Percentiles rank a stretch among this genome's conserved stretches.
Conservation (phyloP, 2,329 filamentous ascomycete genomes). For the Xylaria sp. region DNA sequence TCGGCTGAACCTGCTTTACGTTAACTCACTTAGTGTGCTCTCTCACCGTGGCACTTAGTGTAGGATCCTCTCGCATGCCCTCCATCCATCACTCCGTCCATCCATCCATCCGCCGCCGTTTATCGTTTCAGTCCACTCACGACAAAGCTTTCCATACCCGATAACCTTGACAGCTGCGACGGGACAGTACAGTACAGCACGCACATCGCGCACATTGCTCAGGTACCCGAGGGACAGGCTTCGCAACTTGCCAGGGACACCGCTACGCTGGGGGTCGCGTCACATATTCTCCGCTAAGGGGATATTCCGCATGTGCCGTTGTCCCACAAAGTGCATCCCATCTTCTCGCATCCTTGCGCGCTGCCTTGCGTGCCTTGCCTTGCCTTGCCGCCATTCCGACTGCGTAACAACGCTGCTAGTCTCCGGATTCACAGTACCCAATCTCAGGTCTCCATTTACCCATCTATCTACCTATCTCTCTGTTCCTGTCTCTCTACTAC, state of each 20-base stretch:
- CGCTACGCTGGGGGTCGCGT: conserved; percentile 23
- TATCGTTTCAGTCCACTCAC: conserved; percentile 29
- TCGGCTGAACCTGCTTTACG: neutral
- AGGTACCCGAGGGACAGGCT: conserved; percentile 28
- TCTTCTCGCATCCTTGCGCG: conserved; percentile 33
- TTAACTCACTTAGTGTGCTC: neutral
- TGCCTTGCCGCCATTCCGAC: conserved; percentile 30
- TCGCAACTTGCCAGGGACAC: conserved; percentile 20
- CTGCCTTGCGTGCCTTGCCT: conserved; percentile 20
- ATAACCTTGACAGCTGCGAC: conserved; percentile 17
- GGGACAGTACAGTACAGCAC: conserved; percentile 12
- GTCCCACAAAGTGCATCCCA: conserved; percentile 34
- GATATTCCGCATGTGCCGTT: conserved; percentile 34
- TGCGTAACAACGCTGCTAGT: conserved; percentile 43
- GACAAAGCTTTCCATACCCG: conserved; percentile 24
- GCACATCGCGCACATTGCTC: conserved; percentile 20
- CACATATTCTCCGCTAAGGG: conserved; percentile 35
- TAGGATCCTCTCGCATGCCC: conserved; percentile 28
- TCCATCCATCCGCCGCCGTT: neutral
- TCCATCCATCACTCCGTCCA: conserved; percentile 13
- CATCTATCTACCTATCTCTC: neutral
- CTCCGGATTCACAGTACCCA: conserved; percentile 28
- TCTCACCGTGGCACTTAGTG: neutral
- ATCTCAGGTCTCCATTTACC: conserved; percentile 3
- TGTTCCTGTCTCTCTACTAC: neutral